phyloP scores from a whole-genome alignment of 2,329 filamentous ascomycete species.

The Salinomyces thailandicus region DNA sequence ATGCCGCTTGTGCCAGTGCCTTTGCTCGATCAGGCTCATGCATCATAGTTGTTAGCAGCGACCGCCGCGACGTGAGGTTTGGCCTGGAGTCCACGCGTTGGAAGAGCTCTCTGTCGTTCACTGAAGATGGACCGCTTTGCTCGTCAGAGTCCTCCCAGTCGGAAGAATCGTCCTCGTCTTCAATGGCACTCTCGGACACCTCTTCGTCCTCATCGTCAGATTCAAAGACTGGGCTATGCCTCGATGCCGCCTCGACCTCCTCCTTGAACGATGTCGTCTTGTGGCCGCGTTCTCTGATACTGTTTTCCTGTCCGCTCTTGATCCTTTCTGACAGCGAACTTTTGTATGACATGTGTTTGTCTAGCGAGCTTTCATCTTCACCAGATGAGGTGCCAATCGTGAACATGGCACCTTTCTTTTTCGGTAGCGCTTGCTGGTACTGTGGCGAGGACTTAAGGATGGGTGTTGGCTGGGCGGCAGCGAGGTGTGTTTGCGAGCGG shows the following conservation, averaged over 20 bases:
- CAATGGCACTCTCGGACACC: conserved; percentile 73
- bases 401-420: conserved; percentile 62
- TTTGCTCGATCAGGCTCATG: conserved; percentile 65
- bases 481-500: conserved; percentile 49
- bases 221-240: conserved; percentile 50
- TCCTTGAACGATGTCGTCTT: conserved; percentile 78
- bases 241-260: conserved; percentile 54
- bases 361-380: conserved; percentile 71
- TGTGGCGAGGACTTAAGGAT: conserved; percentile 47
- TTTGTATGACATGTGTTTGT: conserved; percentile 46
- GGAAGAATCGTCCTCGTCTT: conserved; percentile 41
- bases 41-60: conserved; percentile 81
- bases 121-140: conserved; percentile 71
- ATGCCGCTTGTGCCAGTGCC: conserved; percentile 57
- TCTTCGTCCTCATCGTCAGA: conserved; percentile 48
- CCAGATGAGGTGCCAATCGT: conserved; percentile 68
- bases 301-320: conserved; percentile 21
- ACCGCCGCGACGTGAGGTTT: conserved; percentile 75
- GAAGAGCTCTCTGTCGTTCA: conserved; percentile 65
- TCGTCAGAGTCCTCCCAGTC: conserved; percentile 53
- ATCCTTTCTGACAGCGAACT: conserved; percentile 47
- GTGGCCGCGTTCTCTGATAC: conserved; percentile 41
- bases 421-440: conserved; percentile 30
- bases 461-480: conserved; percentile 41
- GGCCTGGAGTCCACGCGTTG: conserved; percentile 81